Percentiles rank a stretch among this genome's conserved stretches.
These are phyloP conservation scores for Diplodia seriata DNA, from an alignment of 2,329 filamentous ascomycete genomes.

Conservation along the genomic window DNA sequence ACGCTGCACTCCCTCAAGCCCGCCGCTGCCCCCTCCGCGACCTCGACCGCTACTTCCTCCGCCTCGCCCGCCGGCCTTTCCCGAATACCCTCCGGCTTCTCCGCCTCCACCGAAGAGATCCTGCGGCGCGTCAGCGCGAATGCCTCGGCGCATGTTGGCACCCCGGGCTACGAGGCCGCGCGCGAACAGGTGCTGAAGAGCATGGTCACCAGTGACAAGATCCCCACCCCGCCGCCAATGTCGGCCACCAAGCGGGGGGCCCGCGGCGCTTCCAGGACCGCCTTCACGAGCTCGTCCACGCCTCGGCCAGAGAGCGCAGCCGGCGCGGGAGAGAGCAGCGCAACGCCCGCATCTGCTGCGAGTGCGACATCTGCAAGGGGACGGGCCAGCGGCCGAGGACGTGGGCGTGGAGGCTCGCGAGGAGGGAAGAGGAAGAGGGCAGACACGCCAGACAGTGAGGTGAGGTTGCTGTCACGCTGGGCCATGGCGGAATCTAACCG, in stretches of 20 bases:
- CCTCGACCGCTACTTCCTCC: slow-evolving; percentile 14
- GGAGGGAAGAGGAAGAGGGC: slow-evolving; percentile 50
- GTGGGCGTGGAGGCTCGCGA: slow-evolving; percentile 47
- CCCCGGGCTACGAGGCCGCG: slow-evolving; percentile 55
- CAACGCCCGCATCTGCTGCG: slow-evolving; percentile 35
- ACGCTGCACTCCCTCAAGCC: slow-evolving; percentile 18
- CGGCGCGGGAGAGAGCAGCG: slow-evolving; percentile 35
- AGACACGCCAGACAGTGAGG: slow-evolving; percentile 48
- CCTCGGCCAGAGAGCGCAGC: slow-evolving; percentile 45
- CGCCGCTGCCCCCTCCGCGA: slow-evolving; percentile 5
- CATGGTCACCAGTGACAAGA: slow-evolving; percentile 54
- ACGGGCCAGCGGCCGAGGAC: slow-evolving; percentile 49
- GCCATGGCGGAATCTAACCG: slow-evolving; percentile 22
- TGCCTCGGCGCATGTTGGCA: slow-evolving; percentile 43
- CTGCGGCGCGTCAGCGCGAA: slow-evolving; percentile 49
- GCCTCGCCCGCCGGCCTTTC: slow-evolving; percentile 8
- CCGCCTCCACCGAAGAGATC: slow-evolving; percentile 52
- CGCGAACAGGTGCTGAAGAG: slow-evolving; percentile 54
- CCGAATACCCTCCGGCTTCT: slow-evolving; percentile 38
- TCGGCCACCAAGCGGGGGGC: slow-evolving; percentile 43
- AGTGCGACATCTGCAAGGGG: slow-evolving; percentile 41
- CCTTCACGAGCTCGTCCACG: slow-evolving; percentile 40
- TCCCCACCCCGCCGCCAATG: slow-evolving; percentile 48
- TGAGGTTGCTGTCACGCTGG: slow-evolving; percentile 36
- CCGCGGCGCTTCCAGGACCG: slow-evolving; percentile 35